phyloP scores from a whole-genome alignment of 2,329 filamentous ascomycete species.

The Diaporthe sp. region DNA sequence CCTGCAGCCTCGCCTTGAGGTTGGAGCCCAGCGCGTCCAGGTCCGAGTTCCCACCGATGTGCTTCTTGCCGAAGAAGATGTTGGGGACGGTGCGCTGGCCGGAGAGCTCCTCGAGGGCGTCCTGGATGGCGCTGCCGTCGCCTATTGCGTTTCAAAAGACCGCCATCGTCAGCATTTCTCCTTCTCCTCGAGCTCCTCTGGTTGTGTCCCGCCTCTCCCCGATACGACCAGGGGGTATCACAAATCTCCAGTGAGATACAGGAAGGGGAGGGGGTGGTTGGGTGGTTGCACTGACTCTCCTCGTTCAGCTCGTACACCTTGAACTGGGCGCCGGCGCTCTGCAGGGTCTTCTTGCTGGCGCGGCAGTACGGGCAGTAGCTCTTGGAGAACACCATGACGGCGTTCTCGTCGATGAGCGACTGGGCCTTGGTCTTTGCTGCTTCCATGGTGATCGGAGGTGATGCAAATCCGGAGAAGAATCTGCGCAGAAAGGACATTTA shows the following conservation, averaged over 20 bases:
- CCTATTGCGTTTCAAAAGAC: conserved; percentile 57
- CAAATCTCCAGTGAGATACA: neutral
- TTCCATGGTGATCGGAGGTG: conserved; percentile 78
- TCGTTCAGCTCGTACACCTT: conserved; percentile 85
- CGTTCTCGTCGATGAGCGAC: conserved; percentile 87
- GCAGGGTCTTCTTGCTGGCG: conserved; percentile 80
- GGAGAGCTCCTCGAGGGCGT: conserved; percentile 82
- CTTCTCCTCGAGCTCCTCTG: conserved; percentile 27
- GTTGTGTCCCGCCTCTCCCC: conserved; percentile 28
- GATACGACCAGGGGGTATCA: no score
- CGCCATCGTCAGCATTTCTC: neutral
- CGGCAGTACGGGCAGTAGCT: conserved; percentile 95
- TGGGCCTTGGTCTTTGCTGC: conserved; percentile 86
- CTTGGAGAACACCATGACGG: conserved; percentile 96
- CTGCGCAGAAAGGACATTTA: conserved; percentile 75
- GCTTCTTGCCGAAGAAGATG: conserved; percentile 89
- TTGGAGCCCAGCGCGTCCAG: conserved; percentile 71
- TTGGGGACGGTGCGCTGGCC: conserved; percentile 93
- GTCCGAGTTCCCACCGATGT: conserved; percentile 97
- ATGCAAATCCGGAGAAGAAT: conserved; percentile 69
- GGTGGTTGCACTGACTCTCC: conserved; percentile 69
- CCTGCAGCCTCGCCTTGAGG: conserved; percentile 60
- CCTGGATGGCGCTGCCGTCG: conserved; percentile 85
- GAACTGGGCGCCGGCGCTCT: conserved; percentile 76
- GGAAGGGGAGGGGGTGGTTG: no score